These are phyloP conservation scores for Vicia faba DNA, from an alignment of 306 rosid genomes.

Conservation along the genomic window DNA sequence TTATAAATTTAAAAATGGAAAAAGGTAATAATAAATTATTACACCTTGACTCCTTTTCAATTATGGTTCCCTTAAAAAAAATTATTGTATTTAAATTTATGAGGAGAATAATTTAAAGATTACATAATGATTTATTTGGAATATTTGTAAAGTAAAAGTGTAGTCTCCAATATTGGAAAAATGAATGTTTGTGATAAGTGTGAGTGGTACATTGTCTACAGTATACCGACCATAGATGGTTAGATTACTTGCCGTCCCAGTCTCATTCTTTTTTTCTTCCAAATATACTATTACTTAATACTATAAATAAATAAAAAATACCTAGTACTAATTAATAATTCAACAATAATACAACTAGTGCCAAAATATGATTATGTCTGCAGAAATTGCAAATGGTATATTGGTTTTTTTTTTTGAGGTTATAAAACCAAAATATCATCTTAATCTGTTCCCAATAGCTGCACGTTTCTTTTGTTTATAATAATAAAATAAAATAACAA, in stretches of 20 bases:
- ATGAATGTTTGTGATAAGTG: not conserved
- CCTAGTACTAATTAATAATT: not conserved
- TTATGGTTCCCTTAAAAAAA: no score
- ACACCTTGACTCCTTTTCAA: no score
- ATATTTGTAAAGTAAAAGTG: no score
- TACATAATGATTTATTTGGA: no score
- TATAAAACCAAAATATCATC: not conserved
- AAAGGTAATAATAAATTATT: no score
- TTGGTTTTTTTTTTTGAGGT: not conserved
- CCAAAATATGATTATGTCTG: not conserved
- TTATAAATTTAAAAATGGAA: no score
- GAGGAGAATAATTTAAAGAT: no score
- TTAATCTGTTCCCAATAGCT: not conserved
- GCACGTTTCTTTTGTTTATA: not conserved
- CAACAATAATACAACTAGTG: not conserved
- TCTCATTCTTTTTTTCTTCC: not conserved
- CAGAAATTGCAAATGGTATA: not conserved
- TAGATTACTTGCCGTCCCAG: constrained; percentile 16
- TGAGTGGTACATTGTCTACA: not conserved
- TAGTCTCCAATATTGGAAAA: no score
- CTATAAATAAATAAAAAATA: not conserved
- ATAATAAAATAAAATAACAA: no score
- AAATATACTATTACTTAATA: not conserved
- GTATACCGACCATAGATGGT: not conserved
- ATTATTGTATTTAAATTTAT: no score